Conservation (phyloP, 345 rosid genomes). For the Pistacia integerrima region DNA sequence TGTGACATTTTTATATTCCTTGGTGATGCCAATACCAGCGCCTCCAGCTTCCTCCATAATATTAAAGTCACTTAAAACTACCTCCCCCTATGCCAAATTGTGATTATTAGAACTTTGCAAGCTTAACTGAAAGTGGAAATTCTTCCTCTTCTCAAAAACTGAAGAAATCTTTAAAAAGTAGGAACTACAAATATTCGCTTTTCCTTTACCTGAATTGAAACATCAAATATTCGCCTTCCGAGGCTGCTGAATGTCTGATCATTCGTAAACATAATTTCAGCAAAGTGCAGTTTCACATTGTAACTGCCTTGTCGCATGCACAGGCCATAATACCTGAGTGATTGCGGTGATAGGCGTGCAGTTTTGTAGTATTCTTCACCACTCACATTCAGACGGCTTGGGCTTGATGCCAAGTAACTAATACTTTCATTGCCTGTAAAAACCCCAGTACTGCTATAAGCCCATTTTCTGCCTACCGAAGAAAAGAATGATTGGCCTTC, state of each 20-base stretch:
- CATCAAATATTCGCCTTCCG: slow-evolving; percentile 74
- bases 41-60: slow-evolving; percentile 78
- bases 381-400: slow-evolving; percentile 34
- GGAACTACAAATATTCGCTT: not conserved
- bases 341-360: slow-evolving; percentile 73
- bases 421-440: slow-evolving; percentile 19
- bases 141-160: not conserved
- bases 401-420: slow-evolving; percentile 28
- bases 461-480: slow-evolving; percentile 49
- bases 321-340: slow-evolving; percentile 81
- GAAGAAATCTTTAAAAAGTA: not conserved
- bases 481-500: slow-evolving; percentile 46
- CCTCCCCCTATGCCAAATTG: slow-evolving; percentile 49
- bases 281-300: slow-evolving; percentile 73
- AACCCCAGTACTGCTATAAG: slow-evolving; percentile 72
- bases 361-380: slow-evolving; percentile 44
- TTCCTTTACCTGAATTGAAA: slow-evolving; percentile 65
- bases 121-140: not conserved
- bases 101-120: slow-evolving; percentile 5
- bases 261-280: slow-evolving; percentile 75
- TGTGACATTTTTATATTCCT: slow-evolving; percentile 30
- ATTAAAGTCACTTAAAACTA: slow-evolving; percentile 56
- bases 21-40: slow-evolving; percentile 43
- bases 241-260: slow-evolving; percentile 56
- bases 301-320: slow-evolving; percentile 65